Evolutionary conservation across 1,284 basidiomycete species (phyloP).

Genomic region (Coniophora puteana): DNA sequence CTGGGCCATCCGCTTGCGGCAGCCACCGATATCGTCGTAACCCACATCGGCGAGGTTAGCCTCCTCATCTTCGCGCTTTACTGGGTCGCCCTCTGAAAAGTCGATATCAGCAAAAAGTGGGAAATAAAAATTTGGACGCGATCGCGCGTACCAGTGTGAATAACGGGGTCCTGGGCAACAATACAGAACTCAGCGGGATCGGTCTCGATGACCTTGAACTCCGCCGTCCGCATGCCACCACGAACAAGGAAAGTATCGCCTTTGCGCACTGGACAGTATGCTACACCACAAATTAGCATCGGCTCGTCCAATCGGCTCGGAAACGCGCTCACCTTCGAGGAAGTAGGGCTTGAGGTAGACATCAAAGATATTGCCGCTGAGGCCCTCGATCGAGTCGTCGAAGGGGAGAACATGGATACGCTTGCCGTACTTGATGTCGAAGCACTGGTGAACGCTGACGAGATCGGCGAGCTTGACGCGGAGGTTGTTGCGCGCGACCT

Average conservation of each 20-base stretch:
- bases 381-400: slow-evolving; percentile 96
- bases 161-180: slow-evolving; percentile 95
- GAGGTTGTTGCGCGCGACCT: slow-evolving; percentile 97
- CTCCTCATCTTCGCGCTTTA: slow-evolving; percentile 99
- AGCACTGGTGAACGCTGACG: slow-evolving; percentile 92
- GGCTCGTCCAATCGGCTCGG: background rate
- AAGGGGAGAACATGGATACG: slow-evolving; percentile 97
- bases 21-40: slow-evolving; percentile 99
- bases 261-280: slow-evolving; percentile 91
- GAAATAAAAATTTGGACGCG: slow-evolving; percentile 1
- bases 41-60: slow-evolving; percentile 95
- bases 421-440: slow-evolving; percentile 99
- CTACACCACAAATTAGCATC: slow-evolving; percentile 35
- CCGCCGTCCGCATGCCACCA: slow-evolving; percentile 96
- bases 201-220: slow-evolving; percentile 98
- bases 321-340: slow-evolving; percentile 74
- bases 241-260: slow-evolving; percentile 99
- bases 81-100: slow-evolving; percentile 87
- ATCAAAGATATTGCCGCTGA: slow-evolving; percentile 98
- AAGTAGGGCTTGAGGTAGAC: slow-evolving; percentile 99
- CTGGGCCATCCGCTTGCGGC: slow-evolving; percentile 98
- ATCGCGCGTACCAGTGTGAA: slow-evolving; percentile 70
- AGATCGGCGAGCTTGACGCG: slow-evolving; percentile 97
- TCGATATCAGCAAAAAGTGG: slow-evolving; percentile 13
- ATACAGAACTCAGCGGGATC: slow-evolving; percentile 97